These are phyloP conservation scores for Aspergillus sp. DNA, from an alignment of 2,329 filamentous ascomycete genomes.

Conservation along the genomic window DNA sequence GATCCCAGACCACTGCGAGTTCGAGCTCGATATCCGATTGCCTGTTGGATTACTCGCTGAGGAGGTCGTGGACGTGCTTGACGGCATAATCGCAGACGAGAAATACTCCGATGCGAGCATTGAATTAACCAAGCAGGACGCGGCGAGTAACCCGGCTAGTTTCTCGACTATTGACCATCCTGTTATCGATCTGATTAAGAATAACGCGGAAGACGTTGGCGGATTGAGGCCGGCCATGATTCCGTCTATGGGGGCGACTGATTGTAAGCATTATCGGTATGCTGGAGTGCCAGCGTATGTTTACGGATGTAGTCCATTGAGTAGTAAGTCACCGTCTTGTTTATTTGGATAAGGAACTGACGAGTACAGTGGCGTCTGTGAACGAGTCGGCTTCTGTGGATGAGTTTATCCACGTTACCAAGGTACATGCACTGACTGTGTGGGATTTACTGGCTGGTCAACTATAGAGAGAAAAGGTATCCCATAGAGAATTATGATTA, in stretches of 20 bases:
- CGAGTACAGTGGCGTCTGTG: neutral
- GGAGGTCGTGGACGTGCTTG: neutral
- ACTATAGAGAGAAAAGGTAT: too few species aligned
- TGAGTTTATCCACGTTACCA: neutral
- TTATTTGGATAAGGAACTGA: neutral
- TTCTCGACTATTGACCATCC: neutral
- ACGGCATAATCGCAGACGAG: neutral
- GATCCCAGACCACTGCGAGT: conserved; percentile 38
- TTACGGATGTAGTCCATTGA: conserved; percentile 24
- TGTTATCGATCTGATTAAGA: neutral
- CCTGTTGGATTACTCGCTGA: conserved; percentile 36
- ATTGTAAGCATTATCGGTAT: conserved; percentile 44
- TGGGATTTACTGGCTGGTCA: neutral
- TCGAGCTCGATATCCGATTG: conserved; percentile 43
- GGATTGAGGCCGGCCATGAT: conserved; percentile 29
- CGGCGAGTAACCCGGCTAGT: neutral
- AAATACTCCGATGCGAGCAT: neutral
- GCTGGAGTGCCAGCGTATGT: conserved; percentile 38
- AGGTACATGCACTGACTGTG: neutral
- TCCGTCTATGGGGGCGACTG: conserved; percentile 41
- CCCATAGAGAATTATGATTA: too few species aligned
- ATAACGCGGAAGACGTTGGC: neutral
- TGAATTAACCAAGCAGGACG: neutral
- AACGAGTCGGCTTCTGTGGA: neutral
- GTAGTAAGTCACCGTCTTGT: neutral